Evolutionary conservation across 345 rosid genomes (phyloP).

Genomic region (Limnanthes douglasii): DNA sequence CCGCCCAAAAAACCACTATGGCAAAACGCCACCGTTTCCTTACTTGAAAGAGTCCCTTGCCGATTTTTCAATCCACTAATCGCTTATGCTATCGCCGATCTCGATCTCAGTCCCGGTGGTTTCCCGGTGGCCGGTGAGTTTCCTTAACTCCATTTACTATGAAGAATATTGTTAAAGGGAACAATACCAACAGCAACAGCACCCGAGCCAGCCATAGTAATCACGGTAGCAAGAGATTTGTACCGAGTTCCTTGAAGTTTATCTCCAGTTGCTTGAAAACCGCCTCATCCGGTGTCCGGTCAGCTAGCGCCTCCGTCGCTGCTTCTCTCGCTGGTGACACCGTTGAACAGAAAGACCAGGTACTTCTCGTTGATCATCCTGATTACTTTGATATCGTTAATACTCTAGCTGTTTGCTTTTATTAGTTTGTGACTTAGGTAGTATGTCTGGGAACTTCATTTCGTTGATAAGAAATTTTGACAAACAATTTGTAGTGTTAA

Average conservation of each 20-base stretch:
- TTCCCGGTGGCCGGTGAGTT: constrained; percentile 37
- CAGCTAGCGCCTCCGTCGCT: constrained; percentile 76
- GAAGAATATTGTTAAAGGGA: constrained; percentile 36
- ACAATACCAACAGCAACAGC: constrained; percentile 10
- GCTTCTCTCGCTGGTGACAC: constrained; percentile 62
- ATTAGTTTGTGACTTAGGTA: background rate
- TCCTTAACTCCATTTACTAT: constrained; percentile 20
- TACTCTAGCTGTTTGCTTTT: background rate
- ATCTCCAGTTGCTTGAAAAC: constrained; percentile 77
- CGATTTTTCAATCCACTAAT: background rate
- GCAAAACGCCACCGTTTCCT: constrained; percentile 6
- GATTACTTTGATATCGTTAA: background rate
- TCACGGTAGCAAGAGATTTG: constrained; percentile 25
- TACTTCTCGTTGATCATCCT: constrained; percentile 5
- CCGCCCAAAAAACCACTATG: constrained; percentile 10
- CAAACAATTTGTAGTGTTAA: no score
- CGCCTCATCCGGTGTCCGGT: constrained; percentile 90
- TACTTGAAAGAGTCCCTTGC: background rate
- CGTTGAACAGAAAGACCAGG: constrained; percentile 64
- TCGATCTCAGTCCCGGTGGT: constrained; percentile 24
- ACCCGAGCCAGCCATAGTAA: constrained; percentile 19
- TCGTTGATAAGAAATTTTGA: background rate
- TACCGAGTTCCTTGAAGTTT: constrained; percentile 73
- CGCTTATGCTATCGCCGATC: constrained; percentile 39
- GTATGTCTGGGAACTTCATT: background rate